Base-by-base conservation (phyloP, 768 basidiomycete genomes). In the Phlegmacium glaucopus region DNA sequence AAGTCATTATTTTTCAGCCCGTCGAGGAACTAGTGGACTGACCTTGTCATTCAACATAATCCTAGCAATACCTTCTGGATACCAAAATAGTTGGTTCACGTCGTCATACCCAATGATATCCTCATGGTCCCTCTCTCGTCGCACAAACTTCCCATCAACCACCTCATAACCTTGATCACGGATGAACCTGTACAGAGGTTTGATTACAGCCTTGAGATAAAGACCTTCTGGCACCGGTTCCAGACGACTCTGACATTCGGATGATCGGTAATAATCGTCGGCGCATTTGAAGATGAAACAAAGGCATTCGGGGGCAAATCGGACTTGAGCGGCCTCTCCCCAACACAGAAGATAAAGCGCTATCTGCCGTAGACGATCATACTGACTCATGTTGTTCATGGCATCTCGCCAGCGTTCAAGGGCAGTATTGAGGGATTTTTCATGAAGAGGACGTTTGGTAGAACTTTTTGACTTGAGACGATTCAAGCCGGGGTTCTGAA, bases 211-310 rank as follows among this genome's bases (percentile, higher is more conserved):
- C 39, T 87, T 82, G 26, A 99, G 75, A 66, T 97, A 99, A n/a
- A 97, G 72, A 0, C 95, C 96, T 59, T 97, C 95, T 0, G 91
- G 90, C 0, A 97, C 92, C 0, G 94, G 84, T 44, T 97, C 94
- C 37, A 90, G 71, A 38, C 92, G 76, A 64, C 82, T 90, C 67
- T 99, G 96, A 58, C 96, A 99, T 60, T 98, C 96, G n/a, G 95
- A 85, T 4, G 90, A 93, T 18, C 96, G 94, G 67, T 99, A 99
- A 67, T 97, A 99, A 70, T 99, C 96, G 63, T 99, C 96, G 11
- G 96, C 96, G 61, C 96, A 98, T 71, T 99, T 99, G 87, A 99
- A 99, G 69, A 99, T 96, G 78, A 97, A 99, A 71, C 94, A 97
- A 39, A 99, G 72, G 59, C 92, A 94, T 65, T 99, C 96, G 2